phyloP scores from a whole-genome alignment of 495 filamentous ascomycete genomes.

The Penicillium cosmopolitanum region DNA sequence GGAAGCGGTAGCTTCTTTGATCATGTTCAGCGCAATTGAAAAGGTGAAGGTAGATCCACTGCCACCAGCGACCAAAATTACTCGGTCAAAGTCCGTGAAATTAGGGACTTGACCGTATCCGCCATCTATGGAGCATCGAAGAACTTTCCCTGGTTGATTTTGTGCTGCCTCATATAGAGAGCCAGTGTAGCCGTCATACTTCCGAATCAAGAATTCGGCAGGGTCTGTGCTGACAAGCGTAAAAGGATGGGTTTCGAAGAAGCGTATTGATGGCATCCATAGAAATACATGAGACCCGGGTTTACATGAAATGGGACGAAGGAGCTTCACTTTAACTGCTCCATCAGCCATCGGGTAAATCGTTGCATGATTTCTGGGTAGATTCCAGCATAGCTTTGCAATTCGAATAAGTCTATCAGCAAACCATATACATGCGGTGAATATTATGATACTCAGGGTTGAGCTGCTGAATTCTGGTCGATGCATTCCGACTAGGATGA shows the following conservation, averaged over 20 bases:
- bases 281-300: conserved; percentile 65
- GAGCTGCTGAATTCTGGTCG: conserved; percentile 47
- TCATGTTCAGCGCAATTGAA: conserved; percentile 18
- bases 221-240: conserved; percentile 55
- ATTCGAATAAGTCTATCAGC: conserved; percentile 55
- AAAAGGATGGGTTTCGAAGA: conserved; percentile 63
- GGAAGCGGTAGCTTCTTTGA: conserved; percentile 7
- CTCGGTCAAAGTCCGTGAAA: conserved; percentile 58
- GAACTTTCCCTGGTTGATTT: conserved; percentile 46
- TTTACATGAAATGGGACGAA: conserved; percentile 44
- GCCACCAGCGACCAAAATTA: conserved; percentile 62
- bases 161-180: conserved; percentile 55
- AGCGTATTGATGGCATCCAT: conserved; percentile 60
- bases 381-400: conserved; percentile 50
- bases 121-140: conserved; percentile 59
- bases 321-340: conserved; percentile 58
- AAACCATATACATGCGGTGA: conserved; percentile 53
- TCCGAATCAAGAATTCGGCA: conserved; percentile 58
- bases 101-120: conserved; percentile 61
- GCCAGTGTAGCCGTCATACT: conserved; percentile 59
- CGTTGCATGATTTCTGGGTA: conserved; percentile 54
- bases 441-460: conserved; percentile 45
- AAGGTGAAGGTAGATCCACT: conserved; percentile 60
- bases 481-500: conserved; percentile 57
- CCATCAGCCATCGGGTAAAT: conserved; percentile 58